Conservation (phyloP, 257 asterid species). For the Agastache rugosa region DNA sequence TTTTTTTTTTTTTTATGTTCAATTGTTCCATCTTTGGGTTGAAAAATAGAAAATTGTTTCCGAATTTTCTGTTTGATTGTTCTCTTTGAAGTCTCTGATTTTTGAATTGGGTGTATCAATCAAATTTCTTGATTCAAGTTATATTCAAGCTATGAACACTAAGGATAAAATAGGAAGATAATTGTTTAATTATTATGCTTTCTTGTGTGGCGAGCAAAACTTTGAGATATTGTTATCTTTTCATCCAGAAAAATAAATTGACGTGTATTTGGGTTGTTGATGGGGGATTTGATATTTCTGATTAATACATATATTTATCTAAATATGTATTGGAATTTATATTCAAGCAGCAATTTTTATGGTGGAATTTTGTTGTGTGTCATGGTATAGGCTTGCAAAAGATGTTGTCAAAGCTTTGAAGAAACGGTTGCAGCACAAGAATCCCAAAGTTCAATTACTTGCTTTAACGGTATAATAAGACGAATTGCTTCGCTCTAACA, state of each 20-base stretch:
- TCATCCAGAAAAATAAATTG: not conserved
- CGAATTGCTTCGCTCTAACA: not conserved
- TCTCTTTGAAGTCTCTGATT: slow-evolving; percentile 27
- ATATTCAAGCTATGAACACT: slow-evolving; percentile 2
- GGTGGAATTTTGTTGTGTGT: slow-evolving; percentile 25
- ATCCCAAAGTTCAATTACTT: slow-evolving; percentile 86
- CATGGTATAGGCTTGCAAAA: slow-evolving; percentile 65
- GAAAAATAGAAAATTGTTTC: not conserved
- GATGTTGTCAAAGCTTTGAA: slow-evolving; percentile 89
- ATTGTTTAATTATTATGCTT: slow-evolving; percentile 7
- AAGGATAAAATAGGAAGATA: not conserved
- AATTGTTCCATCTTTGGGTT: slow-evolving; percentile 14
- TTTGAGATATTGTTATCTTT: not conserved
- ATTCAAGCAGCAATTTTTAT: slow-evolving; percentile 13
- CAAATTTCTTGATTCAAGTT: not conserved
- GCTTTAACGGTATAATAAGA: slow-evolving; percentile 77
- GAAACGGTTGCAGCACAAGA: slow-evolving; percentile 93
- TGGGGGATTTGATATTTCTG: slow-evolving; percentile 1
- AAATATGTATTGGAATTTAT: not conserved
- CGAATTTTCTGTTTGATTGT: not conserved
- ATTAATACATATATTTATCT: not conserved
- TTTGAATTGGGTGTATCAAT: slow-evolving; percentile 13
- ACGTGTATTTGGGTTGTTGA: not conserved
- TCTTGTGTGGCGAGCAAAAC: slow-evolving; percentile 11
- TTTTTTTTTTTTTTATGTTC: slow-evolving; percentile 16